phyloP scores from a whole-genome alignment of 2,329 filamentous ascomycete genomes.

The Aspergillus luchuensis region DNA sequence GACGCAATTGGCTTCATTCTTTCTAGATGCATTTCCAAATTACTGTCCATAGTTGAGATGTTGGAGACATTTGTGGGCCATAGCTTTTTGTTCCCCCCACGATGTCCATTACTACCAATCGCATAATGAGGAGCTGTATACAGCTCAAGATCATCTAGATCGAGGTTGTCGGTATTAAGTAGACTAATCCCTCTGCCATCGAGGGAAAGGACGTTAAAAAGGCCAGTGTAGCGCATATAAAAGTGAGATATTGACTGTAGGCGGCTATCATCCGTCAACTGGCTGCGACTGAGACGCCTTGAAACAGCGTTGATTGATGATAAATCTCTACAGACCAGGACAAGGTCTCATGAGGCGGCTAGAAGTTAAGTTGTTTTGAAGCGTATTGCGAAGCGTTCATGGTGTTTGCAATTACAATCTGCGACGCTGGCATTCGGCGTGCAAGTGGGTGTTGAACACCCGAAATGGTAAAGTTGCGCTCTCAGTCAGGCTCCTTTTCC shows the following conservation, averaged over 20 bases:
- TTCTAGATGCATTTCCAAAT: background rate
- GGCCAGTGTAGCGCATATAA: background rate
- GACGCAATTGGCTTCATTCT: background rate
- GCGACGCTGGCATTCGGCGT: background rate
- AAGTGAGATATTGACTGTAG: background rate
- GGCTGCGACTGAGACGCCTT: too few species aligned
- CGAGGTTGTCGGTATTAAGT: background rate
- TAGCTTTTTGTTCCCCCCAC: background rate
- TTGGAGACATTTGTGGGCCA: background rate
- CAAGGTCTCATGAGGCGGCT: background rate
- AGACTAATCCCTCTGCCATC: background rate
- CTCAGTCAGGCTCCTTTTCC: background rate
- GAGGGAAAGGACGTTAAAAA: background rate
- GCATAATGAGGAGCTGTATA: background rate
- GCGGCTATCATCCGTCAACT: too few species aligned
- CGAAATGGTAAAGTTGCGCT: background rate
- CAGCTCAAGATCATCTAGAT: background rate
- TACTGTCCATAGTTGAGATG: background rate
- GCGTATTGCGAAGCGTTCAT: background rate
- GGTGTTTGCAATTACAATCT: background rate
- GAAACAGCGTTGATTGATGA: background rate
- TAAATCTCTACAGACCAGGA: background rate
- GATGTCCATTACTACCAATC: background rate
- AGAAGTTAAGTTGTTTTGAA: background rate
- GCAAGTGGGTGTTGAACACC: background rate